Evolutionary conservation across 1,284 basidiomycete species (phyloP).

Genomic region (Sanghuangporus sanghuang): DNA sequence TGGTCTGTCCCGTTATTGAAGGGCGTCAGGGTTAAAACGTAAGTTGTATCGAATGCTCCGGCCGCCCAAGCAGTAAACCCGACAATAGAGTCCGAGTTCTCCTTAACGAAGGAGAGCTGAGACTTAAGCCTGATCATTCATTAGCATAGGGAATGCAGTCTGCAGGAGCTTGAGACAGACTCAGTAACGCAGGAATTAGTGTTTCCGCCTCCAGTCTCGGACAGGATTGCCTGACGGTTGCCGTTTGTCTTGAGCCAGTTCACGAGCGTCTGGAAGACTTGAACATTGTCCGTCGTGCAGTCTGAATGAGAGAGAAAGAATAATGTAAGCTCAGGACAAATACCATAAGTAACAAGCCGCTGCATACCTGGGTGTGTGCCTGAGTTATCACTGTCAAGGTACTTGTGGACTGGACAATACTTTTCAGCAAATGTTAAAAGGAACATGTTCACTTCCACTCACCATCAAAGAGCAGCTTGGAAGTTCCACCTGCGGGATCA

Average conservation of each 20-base stretch:
- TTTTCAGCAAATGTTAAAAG: slow-evolving; percentile 17
- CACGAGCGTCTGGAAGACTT: slow-evolving; percentile 40
- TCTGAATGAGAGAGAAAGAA: neutral
- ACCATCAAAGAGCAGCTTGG: slow-evolving; percentile 54
- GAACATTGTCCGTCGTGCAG: slow-evolving; percentile 35
- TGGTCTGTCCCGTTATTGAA: slow-evolving; percentile 34
- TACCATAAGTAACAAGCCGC: neutral
- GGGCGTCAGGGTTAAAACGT: slow-evolving; percentile 33
- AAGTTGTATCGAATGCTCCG: slow-evolving; percentile 35
- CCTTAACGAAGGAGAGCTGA: slow-evolving; percentile 44
- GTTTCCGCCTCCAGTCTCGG: slow-evolving; percentile 56
- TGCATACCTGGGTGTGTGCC: slow-evolving; percentile 37
- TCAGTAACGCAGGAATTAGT: slow-evolving; percentile 42
- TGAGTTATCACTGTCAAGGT: slow-evolving; percentile 54
- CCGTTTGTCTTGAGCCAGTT: slow-evolving; percentile 43
- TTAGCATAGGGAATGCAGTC: neutral
- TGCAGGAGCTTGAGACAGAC: slow-evolving; percentile 23
- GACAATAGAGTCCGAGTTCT: slow-evolving; percentile 37
- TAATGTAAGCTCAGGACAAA: neutral
- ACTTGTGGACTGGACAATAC: slow-evolving; percentile 46
- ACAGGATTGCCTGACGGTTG: slow-evolving; percentile 49
- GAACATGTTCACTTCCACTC: slow-evolving; percentile 11
- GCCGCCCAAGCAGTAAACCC: slow-evolving; percentile 48
- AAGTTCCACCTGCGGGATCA: slow-evolving; percentile 45
- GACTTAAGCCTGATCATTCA: slow-evolving; percentile 30